A percentile compares a stretch with the other conserved stretches of the same genome.
Evolutionary conservation across 2,329 filamentous ascomycete species (phyloP).

Genomic region (Coleophoma cylindrospora): DNA sequence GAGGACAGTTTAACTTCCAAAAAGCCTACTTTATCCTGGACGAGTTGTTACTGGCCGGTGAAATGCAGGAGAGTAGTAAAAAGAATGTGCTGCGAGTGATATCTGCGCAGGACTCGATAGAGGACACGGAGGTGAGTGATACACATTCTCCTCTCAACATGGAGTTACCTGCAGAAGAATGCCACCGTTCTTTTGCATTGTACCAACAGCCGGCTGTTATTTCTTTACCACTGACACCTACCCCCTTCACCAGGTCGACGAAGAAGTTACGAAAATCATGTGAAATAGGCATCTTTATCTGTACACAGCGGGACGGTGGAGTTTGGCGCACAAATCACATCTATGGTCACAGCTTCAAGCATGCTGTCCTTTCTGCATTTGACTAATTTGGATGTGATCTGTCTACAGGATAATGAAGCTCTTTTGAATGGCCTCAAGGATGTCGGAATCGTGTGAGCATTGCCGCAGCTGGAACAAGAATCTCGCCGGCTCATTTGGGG

Average conservation of each 20-base stretch:
- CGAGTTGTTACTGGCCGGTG: slow-evolving; percentile 88
- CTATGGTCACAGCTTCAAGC: neutral
- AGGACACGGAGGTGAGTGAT: slow-evolving; percentile 90
- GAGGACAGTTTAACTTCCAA: slow-evolving; percentile 80
- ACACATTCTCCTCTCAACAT: slow-evolving; percentile 2
- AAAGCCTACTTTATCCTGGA: slow-evolving; percentile 99
- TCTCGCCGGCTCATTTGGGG: neutral
- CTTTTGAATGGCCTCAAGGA: neutral
- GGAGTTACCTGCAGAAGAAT: neutral
- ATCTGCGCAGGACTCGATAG: slow-evolving; percentile 92
- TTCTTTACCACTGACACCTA: slow-evolving; percentile 46
- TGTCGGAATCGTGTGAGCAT: neutral
- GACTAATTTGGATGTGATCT: neutral
- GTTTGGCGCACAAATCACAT: slow-evolving; percentile 6
- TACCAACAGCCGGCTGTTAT: neutral
- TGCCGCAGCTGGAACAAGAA: neutral
- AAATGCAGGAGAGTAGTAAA: slow-evolving; percentile 98
- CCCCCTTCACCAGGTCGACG: slow-evolving; percentile 36
- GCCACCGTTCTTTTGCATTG: too few species aligned
- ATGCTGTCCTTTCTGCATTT: neutral
- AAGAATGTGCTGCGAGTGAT: slow-evolving; percentile 98
- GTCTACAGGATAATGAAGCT: neutral
- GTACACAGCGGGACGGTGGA: slow-evolving; percentile 10
- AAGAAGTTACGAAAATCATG: slow-evolving; percentile 31
- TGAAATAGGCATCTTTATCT: slow-evolving; percentile 16